These are phyloP conservation scores for Cryphonectria japonica DNA, from an alignment of 2,329 filamentous ascomycete genomes.

Conservation along the genomic window DNA sequence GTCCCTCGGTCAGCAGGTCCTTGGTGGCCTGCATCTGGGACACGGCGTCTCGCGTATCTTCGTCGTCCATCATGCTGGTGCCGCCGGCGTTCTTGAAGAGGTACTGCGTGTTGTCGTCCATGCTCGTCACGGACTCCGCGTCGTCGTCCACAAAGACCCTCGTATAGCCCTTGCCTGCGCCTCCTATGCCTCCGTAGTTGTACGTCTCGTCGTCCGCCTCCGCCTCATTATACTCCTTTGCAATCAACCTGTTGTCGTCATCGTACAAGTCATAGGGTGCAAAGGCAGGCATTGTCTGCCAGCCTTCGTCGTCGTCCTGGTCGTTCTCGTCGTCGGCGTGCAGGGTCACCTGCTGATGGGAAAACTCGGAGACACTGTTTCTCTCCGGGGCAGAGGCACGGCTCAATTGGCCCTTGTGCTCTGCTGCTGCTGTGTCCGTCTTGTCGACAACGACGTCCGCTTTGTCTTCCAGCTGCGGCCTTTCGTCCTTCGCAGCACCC, in stretches of 20 bases:
- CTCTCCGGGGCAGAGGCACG: conserved; percentile 31
- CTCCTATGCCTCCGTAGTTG: conserved; percentile 78
- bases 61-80: conserved; percentile 65
- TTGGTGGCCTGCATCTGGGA: conserved; percentile 96
- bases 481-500: conserved; percentile 22
- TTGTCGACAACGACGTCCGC: conserved; percentile 25
- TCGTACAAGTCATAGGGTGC: conserved; percentile 95
- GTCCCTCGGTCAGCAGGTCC: conserved; percentile 89
- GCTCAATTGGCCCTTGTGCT: conserved; percentile 42
- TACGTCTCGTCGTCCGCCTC: conserved; percentile 70
- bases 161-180: conserved; percentile 93
- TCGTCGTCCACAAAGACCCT: conserved; percentile 95
- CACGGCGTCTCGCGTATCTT: conserved; percentile 82
- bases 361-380: conserved; percentile 74
- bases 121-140: conserved; percentile 87
- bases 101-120: conserved; percentile 97
- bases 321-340: conserved; percentile 51
- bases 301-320: conserved; percentile 68
- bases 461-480: conserved; percentile 24
- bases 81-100: conserved; percentile 77
- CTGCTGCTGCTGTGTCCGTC: conserved; percentile 32
- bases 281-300: conserved; percentile 94
- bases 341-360: conserved; percentile 77
- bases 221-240: conserved; percentile 73
- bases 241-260: conserved; percentile 86